These are phyloP conservation scores for Kwoniella mangroviensis DNA, from an alignment of 768 basidiomycete species.

Conservation along the genomic window DNA sequence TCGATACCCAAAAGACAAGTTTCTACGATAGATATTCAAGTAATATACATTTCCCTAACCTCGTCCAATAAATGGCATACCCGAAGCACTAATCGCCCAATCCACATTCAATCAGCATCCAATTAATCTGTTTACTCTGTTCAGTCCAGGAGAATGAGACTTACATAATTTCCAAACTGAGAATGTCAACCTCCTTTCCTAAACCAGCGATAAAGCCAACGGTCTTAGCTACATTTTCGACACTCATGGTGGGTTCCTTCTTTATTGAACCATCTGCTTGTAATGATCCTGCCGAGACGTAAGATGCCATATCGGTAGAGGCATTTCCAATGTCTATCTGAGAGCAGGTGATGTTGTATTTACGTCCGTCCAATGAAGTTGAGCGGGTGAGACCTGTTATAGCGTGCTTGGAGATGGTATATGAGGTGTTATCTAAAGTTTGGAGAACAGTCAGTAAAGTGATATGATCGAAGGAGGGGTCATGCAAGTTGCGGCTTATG, in stretches of 20 bases:
- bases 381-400: constrained; percentile 76
- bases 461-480: not conserved
- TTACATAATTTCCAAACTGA: constrained; percentile 76
- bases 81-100: constrained; percentile 39
- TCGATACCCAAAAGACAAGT: no score
- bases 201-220: constrained; percentile 74
- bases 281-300: constrained; percentile 64
- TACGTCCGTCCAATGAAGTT: constrained; percentile 75
- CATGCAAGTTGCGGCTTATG: no score
- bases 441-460: not conserved
- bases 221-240: constrained; percentile 71
- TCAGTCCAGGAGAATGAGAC: constrained; percentile 45
- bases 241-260: constrained; percentile 72
- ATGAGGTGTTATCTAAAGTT: constrained; percentile 61
- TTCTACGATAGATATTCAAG: no score
- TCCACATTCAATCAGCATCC: not conserved
- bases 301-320: constrained; percentile 65
- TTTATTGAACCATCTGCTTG: constrained; percentile 70
- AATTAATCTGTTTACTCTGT: not conserved
- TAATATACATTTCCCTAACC: constrained; percentile 26
- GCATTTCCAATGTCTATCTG: constrained; percentile 88
- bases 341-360: constrained; percentile 73
- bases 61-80: constrained; percentile 56
- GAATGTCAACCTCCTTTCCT: constrained; percentile 71
- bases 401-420: constrained; percentile 81